Evolutionary conservation across 305 asterid genomes (phyloP), one percentile per base, ranked within the genome.

Genomic region (Fraxinus dipetala): DNA sequence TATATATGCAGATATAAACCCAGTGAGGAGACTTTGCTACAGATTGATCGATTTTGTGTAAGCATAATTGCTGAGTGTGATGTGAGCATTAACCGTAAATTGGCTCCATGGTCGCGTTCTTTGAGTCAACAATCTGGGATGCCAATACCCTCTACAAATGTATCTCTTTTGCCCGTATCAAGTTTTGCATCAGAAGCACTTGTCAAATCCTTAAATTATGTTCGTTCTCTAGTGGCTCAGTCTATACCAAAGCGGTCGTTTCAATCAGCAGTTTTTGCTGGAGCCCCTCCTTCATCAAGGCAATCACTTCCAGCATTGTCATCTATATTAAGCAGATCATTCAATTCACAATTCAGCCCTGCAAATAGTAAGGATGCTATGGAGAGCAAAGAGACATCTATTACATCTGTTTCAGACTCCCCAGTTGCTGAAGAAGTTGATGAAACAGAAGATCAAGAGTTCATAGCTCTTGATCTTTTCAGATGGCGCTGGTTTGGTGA

Each of bases 401-500:
- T 91, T 73, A 78, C 90, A 82, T 94, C 98, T 72, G 89, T 93
- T 79, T 89, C 93, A 61, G 93, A 89, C 59, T 87, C 97, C 72
- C 89, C 94, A 81, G 90, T 92, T 87, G 88, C 92, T 84, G 98
- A 93, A 90, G 97, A 94, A 87, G 89, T 86, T 85, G 96, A 91
- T 90, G 95, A 86, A 81, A 78, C 83, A 84, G 97, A 92, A 86
- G 89, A 91, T 87, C 85, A 85, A 61, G 99, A 94, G 80, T 93
- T 89, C 86, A 88, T 93, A 84, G 93, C 98, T 72, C 90, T 84
- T 84, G 99, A 96, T 85, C 89, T 93, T 84, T 94, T 91, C 87
- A 91, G 95, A 89, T 96, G 97, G 98, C 97, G 99, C 81, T 96
- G 99, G 98, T 88, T 87, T 84, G 91, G 97, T 79, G 97, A 96